Percentiles rank a stretch among this genome's conserved stretches.
phyloP scores from a whole-genome alignment of 139 green algal species.

The Zygnema cylindricum region DNA sequence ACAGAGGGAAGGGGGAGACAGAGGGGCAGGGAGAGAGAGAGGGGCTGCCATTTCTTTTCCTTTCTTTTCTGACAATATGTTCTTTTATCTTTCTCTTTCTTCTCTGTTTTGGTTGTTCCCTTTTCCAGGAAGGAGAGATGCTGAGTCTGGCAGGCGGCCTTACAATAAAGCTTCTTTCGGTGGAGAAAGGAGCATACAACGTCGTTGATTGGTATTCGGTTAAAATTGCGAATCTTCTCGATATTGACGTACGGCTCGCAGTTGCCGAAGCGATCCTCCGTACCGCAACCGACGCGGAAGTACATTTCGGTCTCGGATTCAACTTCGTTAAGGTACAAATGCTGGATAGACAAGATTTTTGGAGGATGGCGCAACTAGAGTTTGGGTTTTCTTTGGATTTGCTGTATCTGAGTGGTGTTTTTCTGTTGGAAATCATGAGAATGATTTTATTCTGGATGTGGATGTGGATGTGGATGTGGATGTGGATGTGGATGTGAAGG shows the following conservation, averaged over 20 bases:
- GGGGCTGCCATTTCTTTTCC: too few relatives aligned
- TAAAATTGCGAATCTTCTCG: neutral
- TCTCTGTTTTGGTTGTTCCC: neutral
- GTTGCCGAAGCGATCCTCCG: neutral
- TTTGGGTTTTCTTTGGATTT: too few relatives aligned
- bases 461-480: too few relatives aligned
- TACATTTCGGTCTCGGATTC: conserved; percentile 2
- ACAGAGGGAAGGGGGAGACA: too few relatives aligned
- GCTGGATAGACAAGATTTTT: too few relatives aligned
- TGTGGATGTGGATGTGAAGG: too few relatives aligned
- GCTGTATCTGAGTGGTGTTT: too few relatives aligned
- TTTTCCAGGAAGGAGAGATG: neutral
- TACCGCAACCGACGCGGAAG: neutral
- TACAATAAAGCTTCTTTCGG: neutral
- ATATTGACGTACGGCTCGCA: neutral
- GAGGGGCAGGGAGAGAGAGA: too few relatives aligned
- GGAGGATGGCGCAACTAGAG: too few relatives aligned
- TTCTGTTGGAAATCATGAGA: too few relatives aligned
- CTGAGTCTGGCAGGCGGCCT: neutral
- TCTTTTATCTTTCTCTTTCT: neutral
- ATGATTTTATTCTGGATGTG: too few relatives aligned
- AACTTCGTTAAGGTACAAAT: conserved; percentile 10
- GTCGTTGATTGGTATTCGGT: conserved; percentile 1
- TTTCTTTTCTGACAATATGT: neutral
- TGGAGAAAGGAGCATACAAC: neutral